Evolutionary conservation across 371 early-diverging fungal genomes (phyloP).

Genomic region (Rhizopus arrhizus): DNA sequence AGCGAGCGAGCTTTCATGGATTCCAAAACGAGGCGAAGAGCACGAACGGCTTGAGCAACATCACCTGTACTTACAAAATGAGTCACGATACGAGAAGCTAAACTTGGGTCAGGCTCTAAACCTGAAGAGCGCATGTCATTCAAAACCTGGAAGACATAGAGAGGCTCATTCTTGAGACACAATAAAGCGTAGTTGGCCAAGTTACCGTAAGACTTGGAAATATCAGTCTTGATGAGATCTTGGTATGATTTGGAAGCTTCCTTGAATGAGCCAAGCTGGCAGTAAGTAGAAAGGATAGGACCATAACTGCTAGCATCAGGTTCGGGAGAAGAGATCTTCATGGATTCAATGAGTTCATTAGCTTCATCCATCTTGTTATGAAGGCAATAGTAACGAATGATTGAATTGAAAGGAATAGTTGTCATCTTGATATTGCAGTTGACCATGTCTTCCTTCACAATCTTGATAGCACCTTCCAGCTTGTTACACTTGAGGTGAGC

Average conservation of each 20-base stretch:
- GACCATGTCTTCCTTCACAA: constrained; percentile 46
- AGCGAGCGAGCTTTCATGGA: constrained; percentile 32
- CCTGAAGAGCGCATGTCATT: constrained; percentile 41
- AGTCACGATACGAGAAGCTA: constrained; percentile 36
- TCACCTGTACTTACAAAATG: constrained; percentile 26
- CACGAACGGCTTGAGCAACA: constrained; percentile 27
- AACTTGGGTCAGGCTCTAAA: constrained; percentile 45
- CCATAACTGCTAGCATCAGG: constrained; percentile 54
- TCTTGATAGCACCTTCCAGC: constrained; percentile 41
- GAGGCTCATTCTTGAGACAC: constrained; percentile 33
- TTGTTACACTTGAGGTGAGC: constrained; percentile 48
- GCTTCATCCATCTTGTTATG: constrained; percentile 35
- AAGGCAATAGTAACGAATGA: constrained; percentile 51
- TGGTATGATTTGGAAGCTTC: constrained; percentile 37
- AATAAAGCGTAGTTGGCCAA: constrained; percentile 51
- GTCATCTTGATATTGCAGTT: constrained; percentile 36
- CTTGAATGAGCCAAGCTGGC: constrained; percentile 29
- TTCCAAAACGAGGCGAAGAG: constrained; percentile 28
- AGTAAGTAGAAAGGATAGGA: constrained; percentile 50
- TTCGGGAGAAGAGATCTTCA: constrained; percentile 30
- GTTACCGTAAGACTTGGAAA: constrained; percentile 51
- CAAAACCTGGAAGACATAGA: constrained; percentile 33
- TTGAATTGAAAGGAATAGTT: constrained; percentile 50
- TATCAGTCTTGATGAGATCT: constrained; percentile 38
- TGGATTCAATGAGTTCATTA: constrained; percentile 28